Conservation (phyloP, 179 eudicot species). For the Silene noctiflora region DNA sequence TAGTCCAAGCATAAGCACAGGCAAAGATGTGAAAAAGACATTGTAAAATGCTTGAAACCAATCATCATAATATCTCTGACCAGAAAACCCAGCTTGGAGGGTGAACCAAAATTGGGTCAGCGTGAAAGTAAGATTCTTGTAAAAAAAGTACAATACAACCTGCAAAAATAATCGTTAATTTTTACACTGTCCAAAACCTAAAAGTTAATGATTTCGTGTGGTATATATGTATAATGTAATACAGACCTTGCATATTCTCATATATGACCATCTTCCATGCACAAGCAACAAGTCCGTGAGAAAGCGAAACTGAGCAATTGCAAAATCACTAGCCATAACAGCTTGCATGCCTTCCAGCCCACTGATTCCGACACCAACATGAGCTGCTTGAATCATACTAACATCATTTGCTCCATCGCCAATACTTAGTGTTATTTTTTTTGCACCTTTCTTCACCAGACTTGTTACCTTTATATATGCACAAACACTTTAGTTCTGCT, state of each 20-base stretch:
- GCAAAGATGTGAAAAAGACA: slow-evolving; percentile 86
- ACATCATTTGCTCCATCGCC: slow-evolving; percentile 99
- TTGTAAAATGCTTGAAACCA: slow-evolving; percentile 97
- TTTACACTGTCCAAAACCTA: background rate
- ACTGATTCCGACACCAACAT: slow-evolving; percentile 98
- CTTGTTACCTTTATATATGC: slow-evolving; percentile 72
- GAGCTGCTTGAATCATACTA: slow-evolving; percentile 99
- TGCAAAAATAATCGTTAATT: slow-evolving; percentile 35
- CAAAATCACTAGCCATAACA: slow-evolving; percentile 99
- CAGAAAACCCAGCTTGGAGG: slow-evolving; percentile 88
- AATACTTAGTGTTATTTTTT: slow-evolving; percentile 82
- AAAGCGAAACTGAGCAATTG: slow-evolving; percentile 95
- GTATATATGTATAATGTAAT: background rate
- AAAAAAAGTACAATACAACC: slow-evolving; percentile 91
- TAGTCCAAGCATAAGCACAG: slow-evolving; percentile 84
- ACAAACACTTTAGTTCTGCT: background rate
- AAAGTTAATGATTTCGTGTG: background rate
- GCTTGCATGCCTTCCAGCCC: slow-evolving; percentile 99
- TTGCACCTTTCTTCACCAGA: slow-evolving; percentile 87
- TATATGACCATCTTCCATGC: slow-evolving; percentile 98
- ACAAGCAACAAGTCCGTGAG: slow-evolving; percentile 93
- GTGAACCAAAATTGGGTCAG: slow-evolving; percentile 97
- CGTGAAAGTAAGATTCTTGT: slow-evolving; percentile 93
- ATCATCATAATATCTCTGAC: slow-evolving; percentile 96
- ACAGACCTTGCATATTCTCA: slow-evolving; percentile 88